Evolutionary conservation across 352 stramenopile genomes (phyloP), one percentile per base, ranked within the genome.

Genomic region (Phytophthora chlamydospora): DNA sequence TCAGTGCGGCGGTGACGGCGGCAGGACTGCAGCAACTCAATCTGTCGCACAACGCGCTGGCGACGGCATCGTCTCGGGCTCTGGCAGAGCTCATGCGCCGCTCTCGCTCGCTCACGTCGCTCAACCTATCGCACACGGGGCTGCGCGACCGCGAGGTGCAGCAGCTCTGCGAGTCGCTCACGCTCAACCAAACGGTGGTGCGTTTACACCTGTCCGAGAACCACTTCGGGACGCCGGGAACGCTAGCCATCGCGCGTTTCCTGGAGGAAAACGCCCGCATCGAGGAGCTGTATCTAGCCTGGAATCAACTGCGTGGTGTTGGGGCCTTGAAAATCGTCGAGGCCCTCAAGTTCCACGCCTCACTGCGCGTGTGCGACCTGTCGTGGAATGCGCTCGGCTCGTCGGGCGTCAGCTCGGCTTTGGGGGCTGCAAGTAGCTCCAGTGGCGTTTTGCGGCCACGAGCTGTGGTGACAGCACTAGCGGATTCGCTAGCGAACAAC

Each of bases 311-410:
- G 10, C 82, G 85, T 1, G 82, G 80, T 2, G n/a, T 83, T 14
- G 82, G 85, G 8, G 85, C 81, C 4, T 73, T 91, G 63, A 88
- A 85, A 46, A 84, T 93, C 40, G 78, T 79, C 11, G 84, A 93
- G 46, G 70, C 82, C 7, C 62, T 93, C 34, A 88, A 89, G 48
- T 93, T 85, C 46, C 84, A 93, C 59, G 71, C 68, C 14, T 91
- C 81, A 9, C 47, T 93, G 42, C 76, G 84, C 6, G 84, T 84
- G 36, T 65, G 88, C 16, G 84, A 93, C 34, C 43, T 93, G n/a
- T 90, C 81, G 3, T 93, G 84, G 84, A 93, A 93, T 63, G 63
- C 81, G 0, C 71, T 93, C 16, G 73, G 80, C 48, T 90, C 83
- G 32, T 67, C 57, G 9, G 63, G 50, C 0, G 40, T 58, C 10